Base-by-base conservation (phyloP, 805 yeast genomes). In the Candida vaughaniae region DNA sequence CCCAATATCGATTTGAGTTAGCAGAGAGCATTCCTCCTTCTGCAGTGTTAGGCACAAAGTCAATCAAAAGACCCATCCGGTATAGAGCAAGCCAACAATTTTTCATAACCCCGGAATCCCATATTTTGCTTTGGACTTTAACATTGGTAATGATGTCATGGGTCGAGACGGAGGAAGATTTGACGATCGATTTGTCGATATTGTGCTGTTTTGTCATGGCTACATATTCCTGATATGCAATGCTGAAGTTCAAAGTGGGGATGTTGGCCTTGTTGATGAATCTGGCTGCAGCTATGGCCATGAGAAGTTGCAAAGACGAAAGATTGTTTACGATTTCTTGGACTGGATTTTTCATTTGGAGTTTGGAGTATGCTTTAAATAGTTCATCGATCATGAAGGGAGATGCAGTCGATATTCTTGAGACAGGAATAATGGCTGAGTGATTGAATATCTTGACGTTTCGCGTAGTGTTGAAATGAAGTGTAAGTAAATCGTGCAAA, bases 211-310 rank as follows among this genome's bases (percentile, higher is more conserved):
- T 71, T 29, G 79, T 66, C 68, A 80, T 71, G 2, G 62, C 65
- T n/a, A 54, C 52, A 57, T 87, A 91, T 56, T 91, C 98, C 22
- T 79, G 80, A 55, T 80, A 83, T 0, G 82, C 84, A 40, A 88
- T 61, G 47, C 85, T 85, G 59, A 89, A 81, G 55, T 87, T 90
- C 14, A 86, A 73, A n/a, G 70, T 68, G 10, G 69, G 78, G 16
- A 77, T 58, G 15, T 75, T 80, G 19, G 70, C 69, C 48, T 80
- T 84, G 33, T 76, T 67, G 16, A 78, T 67, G 35, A 82, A 80
- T 30, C 97, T 68, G 0, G 95, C 86, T 0, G 90, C 82, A 29
- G 88, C 78, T 4, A 90, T 78, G 10, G 87, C 60, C 27, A 91
- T 52, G 12, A 84, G 74, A 31, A 83, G 55, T 51, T 91, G 97